Percentiles rank a stretch among this genome's conserved stretches.
Evolutionary conservation across 768 basidiomycete genomes (phyloP).

Genomic region (Tylopilus sp.): DNA sequence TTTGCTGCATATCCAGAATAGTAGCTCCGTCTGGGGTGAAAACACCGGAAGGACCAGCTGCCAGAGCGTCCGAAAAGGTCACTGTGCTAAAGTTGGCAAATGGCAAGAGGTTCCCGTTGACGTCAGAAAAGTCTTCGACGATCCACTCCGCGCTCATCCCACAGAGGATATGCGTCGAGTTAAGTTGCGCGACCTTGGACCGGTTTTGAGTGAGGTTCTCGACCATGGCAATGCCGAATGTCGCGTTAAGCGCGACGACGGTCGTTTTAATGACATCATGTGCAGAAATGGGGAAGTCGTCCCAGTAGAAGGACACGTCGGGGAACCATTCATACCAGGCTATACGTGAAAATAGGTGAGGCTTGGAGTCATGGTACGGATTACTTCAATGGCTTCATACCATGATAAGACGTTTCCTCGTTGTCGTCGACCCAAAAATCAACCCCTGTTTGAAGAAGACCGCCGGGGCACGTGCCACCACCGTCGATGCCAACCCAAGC

Average conservation of each 20-base stretch:
- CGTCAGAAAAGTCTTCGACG: neutral
- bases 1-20: neutral
- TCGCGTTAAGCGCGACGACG: too few relatives aligned
- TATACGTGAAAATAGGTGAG: slow-evolving; percentile 1
- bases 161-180: neutral
- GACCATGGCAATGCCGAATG: too few relatives aligned
- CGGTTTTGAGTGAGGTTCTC: too few relatives aligned
- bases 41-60: neutral
- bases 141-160: neutral
- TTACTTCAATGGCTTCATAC: too few relatives aligned
- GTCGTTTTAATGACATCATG: too few relatives aligned
- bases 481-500: too few relatives aligned
- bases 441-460: too few relatives aligned
- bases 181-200: too few relatives aligned
- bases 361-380: too few relatives aligned
- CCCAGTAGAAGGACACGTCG: neutral
- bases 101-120: neutral
- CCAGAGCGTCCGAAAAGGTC: neutral
- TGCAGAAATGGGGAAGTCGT: neutral
- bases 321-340: slow-evolving; percentile 12
- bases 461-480: too few relatives aligned
- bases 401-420: too few relatives aligned
- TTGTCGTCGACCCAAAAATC: too few relatives aligned
- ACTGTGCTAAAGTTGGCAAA: neutral
- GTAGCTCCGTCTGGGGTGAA: neutral